A percentile compares a stretch with the other conserved stretches of the same genome.
Evolutionary conservation across 2,329 filamentous ascomycete species (phyloP).

Genomic region (Fusarium equiseti): DNA sequence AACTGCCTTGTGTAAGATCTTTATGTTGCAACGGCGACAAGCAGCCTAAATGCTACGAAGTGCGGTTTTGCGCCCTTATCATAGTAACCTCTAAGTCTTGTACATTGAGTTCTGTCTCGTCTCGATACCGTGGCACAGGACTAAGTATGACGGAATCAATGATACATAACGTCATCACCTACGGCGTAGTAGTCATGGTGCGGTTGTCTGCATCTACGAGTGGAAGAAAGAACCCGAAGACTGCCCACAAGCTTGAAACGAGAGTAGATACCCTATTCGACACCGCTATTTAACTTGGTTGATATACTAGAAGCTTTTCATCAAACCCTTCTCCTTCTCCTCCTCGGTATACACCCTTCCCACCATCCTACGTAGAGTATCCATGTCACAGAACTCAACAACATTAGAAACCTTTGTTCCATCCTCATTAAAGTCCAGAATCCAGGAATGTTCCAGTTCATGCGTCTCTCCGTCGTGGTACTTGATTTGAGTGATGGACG

Average conservation of each 20-base stretch:
- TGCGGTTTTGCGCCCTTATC: background rate
- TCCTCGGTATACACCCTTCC: background rate
- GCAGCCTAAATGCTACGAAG: background rate
- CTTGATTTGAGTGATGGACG: conserved; percentile 1
- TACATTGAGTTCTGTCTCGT: rapidly evolving
- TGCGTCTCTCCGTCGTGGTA: conserved; percentile 12
- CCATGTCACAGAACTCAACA: conserved; percentile 33
- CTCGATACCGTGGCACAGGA: background rate
- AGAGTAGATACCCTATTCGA: rapidly evolving
- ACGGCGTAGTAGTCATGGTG: too few relatives aligned
- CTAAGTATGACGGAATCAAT: too few relatives aligned
- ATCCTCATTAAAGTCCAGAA: conserved; percentile 19
- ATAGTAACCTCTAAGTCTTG: rapidly evolving
- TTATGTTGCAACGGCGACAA: rapidly evolving
- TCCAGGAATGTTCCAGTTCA: conserved; percentile 23
- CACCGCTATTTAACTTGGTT: too few relatives aligned
- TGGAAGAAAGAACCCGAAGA: rapidly evolving
- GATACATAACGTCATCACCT: too few relatives aligned
- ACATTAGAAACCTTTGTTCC: conserved; percentile 23
- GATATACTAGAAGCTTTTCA: background rate
- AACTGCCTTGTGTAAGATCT: rapidly evolving
- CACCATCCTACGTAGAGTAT: conserved; percentile 12
- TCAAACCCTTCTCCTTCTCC: background rate
- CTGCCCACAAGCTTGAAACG: rapidly evolving
- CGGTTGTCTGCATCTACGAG: background rate